Percentiles rank a stretch among this genome's conserved stretches.
Conservation (phyloP, 208 protist species). For the Trypanosomatidae sp. region DNA sequence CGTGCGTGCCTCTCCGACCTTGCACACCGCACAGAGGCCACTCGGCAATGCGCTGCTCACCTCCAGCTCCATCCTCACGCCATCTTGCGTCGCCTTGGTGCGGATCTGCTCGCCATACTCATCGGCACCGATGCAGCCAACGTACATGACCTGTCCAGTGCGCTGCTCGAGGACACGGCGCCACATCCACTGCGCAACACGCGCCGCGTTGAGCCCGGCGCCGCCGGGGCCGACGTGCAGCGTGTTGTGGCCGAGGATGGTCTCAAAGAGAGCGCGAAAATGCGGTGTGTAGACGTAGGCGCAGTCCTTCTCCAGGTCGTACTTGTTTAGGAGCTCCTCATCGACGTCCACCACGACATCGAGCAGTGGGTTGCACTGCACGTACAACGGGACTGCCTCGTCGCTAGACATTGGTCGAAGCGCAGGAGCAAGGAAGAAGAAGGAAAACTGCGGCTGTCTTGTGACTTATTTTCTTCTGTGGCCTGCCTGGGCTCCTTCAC, state of each 20-base stretch:
- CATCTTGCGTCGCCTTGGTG: conserved; percentile 78
- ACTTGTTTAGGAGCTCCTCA: conserved; percentile 91
- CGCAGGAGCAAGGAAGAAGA: too few relatives aligned
- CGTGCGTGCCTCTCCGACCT: conserved; percentile 93
- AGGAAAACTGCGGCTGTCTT: too few relatives aligned
- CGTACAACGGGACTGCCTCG: conserved; percentile 38
- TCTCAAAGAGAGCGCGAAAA: conserved; percentile 91
- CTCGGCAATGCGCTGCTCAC: conserved; percentile 84
- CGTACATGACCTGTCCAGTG: conserved; percentile 93
- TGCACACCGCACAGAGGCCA: conserved; percentile 97
- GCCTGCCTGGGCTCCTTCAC: too few relatives aligned
- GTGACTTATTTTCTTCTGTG: too few relatives aligned
- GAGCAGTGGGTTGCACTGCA: conserved; percentile 98
- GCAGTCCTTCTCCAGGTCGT: conserved; percentile 80
- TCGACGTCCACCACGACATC: conserved; percentile 96
- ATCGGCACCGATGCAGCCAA: conserved; percentile 97
- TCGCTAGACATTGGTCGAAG: conserved; percentile 38
- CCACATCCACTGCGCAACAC: conserved; percentile 94
- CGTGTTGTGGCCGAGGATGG: conserved; percentile 93
- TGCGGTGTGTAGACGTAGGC: conserved; percentile 90
- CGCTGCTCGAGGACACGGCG: conserved; percentile 39
- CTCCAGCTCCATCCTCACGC: conserved; percentile 85
- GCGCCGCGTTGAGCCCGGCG: conserved; percentile 96
- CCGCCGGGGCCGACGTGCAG: conserved; percentile 96
- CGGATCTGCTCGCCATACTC: conserved; percentile 88